Evolutionary conservation across 2,329 filamentous ascomycete genomes (phyloP).

Genomic region (Xylariaceae sp.): DNA sequence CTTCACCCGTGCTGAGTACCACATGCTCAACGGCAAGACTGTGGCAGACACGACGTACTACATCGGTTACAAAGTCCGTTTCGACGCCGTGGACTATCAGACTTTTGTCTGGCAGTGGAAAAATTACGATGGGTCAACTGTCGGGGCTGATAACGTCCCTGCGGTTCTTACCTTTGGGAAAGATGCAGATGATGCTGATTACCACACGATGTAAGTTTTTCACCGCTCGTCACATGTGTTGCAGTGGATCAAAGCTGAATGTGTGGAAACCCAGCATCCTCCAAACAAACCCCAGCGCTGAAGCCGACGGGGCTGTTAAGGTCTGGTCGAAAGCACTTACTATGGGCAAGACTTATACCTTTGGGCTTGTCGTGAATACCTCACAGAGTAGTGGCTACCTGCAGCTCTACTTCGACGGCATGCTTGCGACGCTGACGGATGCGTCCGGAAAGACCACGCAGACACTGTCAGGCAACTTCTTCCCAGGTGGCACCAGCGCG

Average conservation of each 20-base stretch:
- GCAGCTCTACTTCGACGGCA: constrained; percentile 6
- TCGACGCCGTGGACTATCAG: constrained; percentile 5
- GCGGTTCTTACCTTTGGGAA: constrained; percentile 4
- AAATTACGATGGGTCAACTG: constrained; percentile 1
- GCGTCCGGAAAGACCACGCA: constrained; percentile 3
- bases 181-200: constrained; percentile 4
- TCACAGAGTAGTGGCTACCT: constrained; percentile 4
- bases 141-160: constrained; percentile 1
- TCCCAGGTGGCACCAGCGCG: constrained; percentile 1
- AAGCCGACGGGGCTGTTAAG: neutral
- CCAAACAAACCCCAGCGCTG: constrained; percentile 4
- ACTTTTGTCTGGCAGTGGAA: constrained; percentile 7
- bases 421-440: constrained; percentile 5
- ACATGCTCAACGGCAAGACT: constrained; percentile 5
- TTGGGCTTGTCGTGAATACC: constrained; percentile 5
- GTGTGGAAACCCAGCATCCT: constrained; percentile 1
- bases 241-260: no score
- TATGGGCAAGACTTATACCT: constrained; percentile 3
- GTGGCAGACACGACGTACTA: constrained; percentile 4
- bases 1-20: constrained; percentile 7
- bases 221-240: neutral
- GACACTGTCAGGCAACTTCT: constrained; percentile 6
- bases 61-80: constrained; percentile 5
- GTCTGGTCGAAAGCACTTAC: constrained; percentile 7
- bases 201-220: constrained; percentile 6